These are phyloP conservation scores for Xylaria cubensis DNA, from an alignment of 495 filamentous ascomycete species.

Conservation along the genomic window DNA sequence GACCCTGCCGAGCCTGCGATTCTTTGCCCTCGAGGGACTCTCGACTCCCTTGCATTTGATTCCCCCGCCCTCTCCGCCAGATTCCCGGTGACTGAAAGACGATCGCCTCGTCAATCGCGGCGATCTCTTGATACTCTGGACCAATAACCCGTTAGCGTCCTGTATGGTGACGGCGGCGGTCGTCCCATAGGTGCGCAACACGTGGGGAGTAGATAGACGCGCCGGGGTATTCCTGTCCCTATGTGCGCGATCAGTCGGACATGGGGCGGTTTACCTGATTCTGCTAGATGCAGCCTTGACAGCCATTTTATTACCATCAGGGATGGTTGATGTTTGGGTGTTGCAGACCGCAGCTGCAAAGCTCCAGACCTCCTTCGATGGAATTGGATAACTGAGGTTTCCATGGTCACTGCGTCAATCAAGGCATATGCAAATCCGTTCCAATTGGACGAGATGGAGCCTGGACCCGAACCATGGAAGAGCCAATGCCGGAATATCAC, in stretches of 20 bases:
- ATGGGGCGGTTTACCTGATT: conserved; percentile 20
- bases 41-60: background rate
- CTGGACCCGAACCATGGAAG: conserved; percentile 16
- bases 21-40: background rate
- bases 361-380: conserved; percentile 3
- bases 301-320: background rate
- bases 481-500: conserved; percentile 21
- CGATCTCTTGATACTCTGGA: background rate
- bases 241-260: background rate
- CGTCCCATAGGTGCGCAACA: conserved; percentile 19
- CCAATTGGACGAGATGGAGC: conserved; percentile 9
- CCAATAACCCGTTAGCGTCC: background rate
- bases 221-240: background rate
- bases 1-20: background rate
- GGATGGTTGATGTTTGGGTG: conserved; percentile 3
- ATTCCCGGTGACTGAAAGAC: conserved; percentile 1
- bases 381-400: background rate
- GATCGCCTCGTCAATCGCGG: conserved; percentile 13
- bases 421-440: conserved; percentile 3
- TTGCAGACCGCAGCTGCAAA: conserved; percentile 16
- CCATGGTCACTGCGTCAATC: conserved; percentile 2
- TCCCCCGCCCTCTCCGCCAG: background rate
- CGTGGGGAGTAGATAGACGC: conserved; percentile 14
- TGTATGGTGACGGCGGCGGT: background rate
- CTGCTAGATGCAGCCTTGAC: conserved; percentile 12